Base-by-base conservation (phyloP, 2,329 filamentous ascomycete species). In the Ciborinia camelliae region DNA sequence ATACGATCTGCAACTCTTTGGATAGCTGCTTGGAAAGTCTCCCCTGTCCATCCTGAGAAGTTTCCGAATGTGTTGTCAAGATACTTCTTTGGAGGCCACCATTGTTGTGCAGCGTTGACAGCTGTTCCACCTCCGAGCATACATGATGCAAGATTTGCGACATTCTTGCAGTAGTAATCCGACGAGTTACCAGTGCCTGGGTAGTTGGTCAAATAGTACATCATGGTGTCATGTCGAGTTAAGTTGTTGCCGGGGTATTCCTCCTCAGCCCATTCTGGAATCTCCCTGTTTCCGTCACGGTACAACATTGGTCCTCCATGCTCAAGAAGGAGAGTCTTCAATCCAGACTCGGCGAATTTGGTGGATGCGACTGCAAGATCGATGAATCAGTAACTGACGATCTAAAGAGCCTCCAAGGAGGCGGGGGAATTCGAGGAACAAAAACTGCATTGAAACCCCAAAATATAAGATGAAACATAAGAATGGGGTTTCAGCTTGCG, bases 31-130 rank as follows among this genome's bases (percentile, higher is more conserved):
- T 58, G 55, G 43, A 58, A 58, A 20, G 8, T 20, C 14, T 58
- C 26, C 10, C 39, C 39, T 47, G 55, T 58, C 55, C 55, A 58
- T 41, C 55, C 55, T 8, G 32, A n/a, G 18, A 58, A 18, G 39
- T 45, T 45, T 3, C 37, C 6, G 30, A 57, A 58, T 8, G 55
- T 30, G 28, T 41, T 43, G 2, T 58, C 55, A n/a, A 58, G 26
- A n/a, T 58, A 58, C 8, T 47, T 20, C 18, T 26, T 58, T n/a
- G 55, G 55, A 23, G 55, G 55, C 55, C 55, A 58, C 39, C 39
- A 58, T 32, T 58, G 55, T 18, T 58, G 55, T 32, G 39, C 55
- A n/a, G 55, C 55, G 47, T 58, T 58, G 39, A 58, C 55, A 58
- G 26, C 32, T 9, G 55, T 58, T 58, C 55, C 55, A 9, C 55